Evolutionary conservation across 805 yeast genomes (phyloP).

Genomic region (Blastobotrys muscicola): DNA sequence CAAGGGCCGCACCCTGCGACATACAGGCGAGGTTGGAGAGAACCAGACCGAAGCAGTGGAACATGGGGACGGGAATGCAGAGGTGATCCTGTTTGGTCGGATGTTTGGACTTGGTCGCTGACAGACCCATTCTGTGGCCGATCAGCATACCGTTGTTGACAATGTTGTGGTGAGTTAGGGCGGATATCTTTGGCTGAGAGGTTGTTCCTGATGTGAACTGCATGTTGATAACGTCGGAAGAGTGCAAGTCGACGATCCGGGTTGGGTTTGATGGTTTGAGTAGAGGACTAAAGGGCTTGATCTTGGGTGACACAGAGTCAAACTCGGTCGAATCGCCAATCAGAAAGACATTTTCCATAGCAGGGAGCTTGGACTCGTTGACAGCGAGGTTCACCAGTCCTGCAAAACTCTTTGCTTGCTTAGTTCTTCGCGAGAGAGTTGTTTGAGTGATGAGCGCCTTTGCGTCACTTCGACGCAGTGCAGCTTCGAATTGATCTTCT

Average conservation of each 20-base stretch:
- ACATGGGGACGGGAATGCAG: slow-evolving; percentile 26
- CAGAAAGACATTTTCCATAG: background rate
- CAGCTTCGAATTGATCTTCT: slow-evolving; percentile 18
- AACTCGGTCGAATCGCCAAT: background rate
- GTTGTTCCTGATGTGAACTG: slow-evolving; percentile 28
- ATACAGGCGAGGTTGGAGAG: slow-evolving; percentile 21
- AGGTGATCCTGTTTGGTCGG: slow-evolving; percentile 20
- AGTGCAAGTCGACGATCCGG: slow-evolving; percentile 1
- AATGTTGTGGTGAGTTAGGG: slow-evolving; percentile 20
- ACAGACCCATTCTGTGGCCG: slow-evolving; percentile 20
- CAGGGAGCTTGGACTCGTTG: background rate
- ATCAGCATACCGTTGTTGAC: slow-evolving; percentile 23
- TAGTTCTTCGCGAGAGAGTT: slow-evolving; percentile 2
- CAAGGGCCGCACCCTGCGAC: slow-evolving; percentile 20
- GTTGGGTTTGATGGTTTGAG: background rate
- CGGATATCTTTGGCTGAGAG: slow-evolving; percentile 22
- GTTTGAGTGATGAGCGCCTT: slow-evolving; percentile 18
- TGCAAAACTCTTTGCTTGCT: background rate
- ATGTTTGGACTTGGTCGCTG: slow-evolving; percentile 13
- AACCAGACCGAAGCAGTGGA: slow-evolving; percentile 27
- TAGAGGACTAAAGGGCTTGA: background rate
- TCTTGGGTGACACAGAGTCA: background rate
- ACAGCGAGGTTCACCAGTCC: background rate
- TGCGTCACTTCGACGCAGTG: slow-evolving; percentile 17
- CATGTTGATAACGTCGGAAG: slow-evolving; percentile 22